phyloP scores from a whole-genome alignment of 1,284 basidiomycete species.

The Trametes sp. region DNA sequence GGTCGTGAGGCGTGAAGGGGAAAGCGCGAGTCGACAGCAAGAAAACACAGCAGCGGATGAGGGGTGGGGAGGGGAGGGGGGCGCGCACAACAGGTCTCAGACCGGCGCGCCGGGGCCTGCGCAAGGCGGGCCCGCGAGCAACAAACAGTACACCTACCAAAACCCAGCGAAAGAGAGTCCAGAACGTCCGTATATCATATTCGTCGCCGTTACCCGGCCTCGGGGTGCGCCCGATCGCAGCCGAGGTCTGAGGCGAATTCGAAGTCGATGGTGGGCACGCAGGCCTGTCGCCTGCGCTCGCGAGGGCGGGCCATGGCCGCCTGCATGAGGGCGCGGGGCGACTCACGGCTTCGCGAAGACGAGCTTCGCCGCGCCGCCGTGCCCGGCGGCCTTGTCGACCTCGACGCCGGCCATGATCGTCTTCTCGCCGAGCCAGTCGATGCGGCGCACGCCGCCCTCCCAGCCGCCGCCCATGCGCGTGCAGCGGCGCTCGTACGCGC shows the following conservation, averaged over 20 bases:
- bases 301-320: too few relatives aligned
- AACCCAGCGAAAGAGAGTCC: conserved; percentile 25
- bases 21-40: conserved; percentile 24
- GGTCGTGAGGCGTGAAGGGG: conserved; percentile 12
- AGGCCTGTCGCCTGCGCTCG: not conserved
- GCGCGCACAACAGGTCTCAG: conserved; percentile 23
- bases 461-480: conserved; percentile 67
- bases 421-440: conserved; percentile 72
- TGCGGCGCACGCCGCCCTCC: conserved; percentile 69
- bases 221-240: conserved; percentile 3
- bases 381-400: conserved; percentile 55
- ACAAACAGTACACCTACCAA: conserved; percentile 27
- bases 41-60: conserved; percentile 23
- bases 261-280: too few relatives aligned
- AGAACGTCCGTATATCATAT: conserved; percentile 31
- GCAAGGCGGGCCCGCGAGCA: conserved; percentile 13
- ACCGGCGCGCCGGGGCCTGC: conserved; percentile 19
- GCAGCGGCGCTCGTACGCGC: conserved; percentile 70
- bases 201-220: too few relatives aligned
- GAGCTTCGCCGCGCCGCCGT: conserved; percentile 53
- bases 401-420: conserved; percentile 69
- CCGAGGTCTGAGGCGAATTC: not conserved
- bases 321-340: not conserved
- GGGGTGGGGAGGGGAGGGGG: not conserved
- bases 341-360: conserved; percentile 54